Conservation (phyloP, 2,329 filamentous ascomycete genomes). For the Trichoderma sp. region DNA sequence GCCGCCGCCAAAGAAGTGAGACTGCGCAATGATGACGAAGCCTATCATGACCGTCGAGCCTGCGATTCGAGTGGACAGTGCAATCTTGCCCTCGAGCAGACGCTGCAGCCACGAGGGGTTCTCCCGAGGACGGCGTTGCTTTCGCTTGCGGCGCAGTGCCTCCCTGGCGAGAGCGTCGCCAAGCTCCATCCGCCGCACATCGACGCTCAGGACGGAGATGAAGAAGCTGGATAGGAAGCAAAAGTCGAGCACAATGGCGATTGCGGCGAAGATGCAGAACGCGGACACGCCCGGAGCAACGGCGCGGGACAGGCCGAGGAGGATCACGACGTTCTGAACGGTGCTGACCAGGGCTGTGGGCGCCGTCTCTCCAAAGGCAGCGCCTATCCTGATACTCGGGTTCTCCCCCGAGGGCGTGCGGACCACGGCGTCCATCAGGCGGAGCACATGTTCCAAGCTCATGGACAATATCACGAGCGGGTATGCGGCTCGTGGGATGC, state of each 20-base stretch:
- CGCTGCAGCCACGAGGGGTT: conserved; percentile 57
- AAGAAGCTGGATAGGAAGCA: conserved; percentile 81
- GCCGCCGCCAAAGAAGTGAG: conserved; percentile 72
- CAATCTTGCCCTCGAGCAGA: conserved; percentile 64
- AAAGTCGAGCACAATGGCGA: conserved; percentile 75
- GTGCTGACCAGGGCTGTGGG: conserved; percentile 69
- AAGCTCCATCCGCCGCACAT: conserved; percentile 75
- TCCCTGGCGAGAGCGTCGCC: conserved; percentile 69
- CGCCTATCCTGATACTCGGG: conserved; percentile 69
- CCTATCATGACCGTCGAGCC: conserved; percentile 73
- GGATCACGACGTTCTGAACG: conserved; percentile 67
- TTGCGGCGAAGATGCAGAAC: conserved; percentile 75
- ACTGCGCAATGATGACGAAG: conserved; percentile 73
- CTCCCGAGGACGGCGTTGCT: conserved; percentile 33
- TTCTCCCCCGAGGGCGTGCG: conserved; percentile 69
- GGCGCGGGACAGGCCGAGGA: conserved; percentile 65
- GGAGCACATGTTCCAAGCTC: conserved; percentile 77
- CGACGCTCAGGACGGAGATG: conserved; percentile 75
- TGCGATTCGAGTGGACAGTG: conserved; percentile 72
- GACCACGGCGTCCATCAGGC: conserved; percentile 76
- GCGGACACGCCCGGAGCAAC: conserved; percentile 71
- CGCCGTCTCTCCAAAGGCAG: conserved; percentile 73
- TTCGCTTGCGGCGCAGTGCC: conserved; percentile 46
- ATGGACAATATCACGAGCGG: conserved; percentile 76
- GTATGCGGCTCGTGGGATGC: conserved; percentile 73